Evolutionary conservation across 352 stramenopile genomes (phyloP), one percentile per base, ranked within the genome.

Genomic region (Phytopythium litorale): DNA sequence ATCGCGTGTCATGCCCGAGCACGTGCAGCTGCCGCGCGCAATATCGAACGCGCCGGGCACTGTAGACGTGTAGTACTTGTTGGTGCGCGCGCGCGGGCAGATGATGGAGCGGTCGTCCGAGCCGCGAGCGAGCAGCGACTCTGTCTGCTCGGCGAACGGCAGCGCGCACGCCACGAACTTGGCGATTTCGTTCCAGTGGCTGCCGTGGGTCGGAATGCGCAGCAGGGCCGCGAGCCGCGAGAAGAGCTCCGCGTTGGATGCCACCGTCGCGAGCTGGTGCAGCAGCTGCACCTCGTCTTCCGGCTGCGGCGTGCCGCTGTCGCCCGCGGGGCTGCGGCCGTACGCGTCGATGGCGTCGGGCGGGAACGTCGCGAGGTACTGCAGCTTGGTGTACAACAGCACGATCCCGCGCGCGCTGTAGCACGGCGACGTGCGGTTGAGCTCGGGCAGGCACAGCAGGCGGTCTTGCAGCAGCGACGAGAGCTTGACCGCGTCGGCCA

Each of bases 1-100:
- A n/a, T 86, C 64, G 21, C 81, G 68, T 8, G 74, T 81, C 56
- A 94, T 86, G 54, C 82, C 89, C 50, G 83, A 94, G 71, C 88
- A 92, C 38, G 89, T 97, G 72, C 89, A 97, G 59, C 84, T 94
- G 18, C 79, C 87, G 7, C 89, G 79, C 15, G 76, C 70, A 56
- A 97, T 87, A 56, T 90, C 78, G 48, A 59, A 79, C n/a, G 62
- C 65, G 50, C 68, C 78, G 15, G 80, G 74, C 16, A 95, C 72
- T n/a, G 88, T 94, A 21, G 88, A 92, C 57, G 78, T 83, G 64
- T 93, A 82, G 62, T 97, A 97, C 56, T 91, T 96, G 78, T 97
- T 96, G n/a, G 83, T 91, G 67, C 93, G 90, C 43, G 74, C 72
- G 4, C 63, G 62, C n/a, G 83, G 70, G 61, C 80, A 90, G 7